Conservation (phyloP, 1,139 yeast species). For the Candida dubliniensis region DNA sequence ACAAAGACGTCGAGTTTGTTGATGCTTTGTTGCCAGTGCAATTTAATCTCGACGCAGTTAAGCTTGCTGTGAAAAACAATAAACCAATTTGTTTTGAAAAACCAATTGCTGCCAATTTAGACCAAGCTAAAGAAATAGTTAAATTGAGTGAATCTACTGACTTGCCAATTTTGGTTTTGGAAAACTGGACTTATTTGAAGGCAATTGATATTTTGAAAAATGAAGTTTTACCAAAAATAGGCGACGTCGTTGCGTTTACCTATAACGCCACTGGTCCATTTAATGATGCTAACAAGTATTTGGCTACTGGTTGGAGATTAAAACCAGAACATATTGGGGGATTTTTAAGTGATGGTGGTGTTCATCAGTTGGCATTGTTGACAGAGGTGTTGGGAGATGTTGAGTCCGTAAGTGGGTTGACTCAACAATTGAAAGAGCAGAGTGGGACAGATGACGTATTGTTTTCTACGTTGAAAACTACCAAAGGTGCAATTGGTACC, state of each 20-base stretch:
- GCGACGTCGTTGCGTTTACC: conserved; percentile 72
- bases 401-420: conserved; percentile 65
- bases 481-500: conserved; percentile 74
- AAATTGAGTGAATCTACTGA: conserved; percentile 55
- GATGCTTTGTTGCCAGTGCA: conserved; percentile 90
- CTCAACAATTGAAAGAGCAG: conserved; percentile 70
- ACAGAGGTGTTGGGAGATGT: conserved; percentile 82
- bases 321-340: conserved; percentile 93
- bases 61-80: conserved; percentile 63
- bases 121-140: conserved; percentile 79
- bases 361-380: conserved; percentile 84
- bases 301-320: conserved; percentile 78
- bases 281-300: conserved; percentile 61
- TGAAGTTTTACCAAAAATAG: conserved; percentile 65
- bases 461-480: conserved; percentile 64
- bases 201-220: conserved; percentile 52
- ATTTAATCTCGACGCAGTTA: conserved; percentile 64
- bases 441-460: conserved; percentile 82
- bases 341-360: conserved; percentile 90
- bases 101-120: conserved; percentile 84
- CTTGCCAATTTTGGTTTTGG: conserved; percentile 74
- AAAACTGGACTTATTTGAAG: conserved; percentile 77
- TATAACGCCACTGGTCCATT: conserved; percentile 84
- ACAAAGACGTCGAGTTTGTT: conserved; percentile 65
- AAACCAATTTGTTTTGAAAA: conserved; percentile 84